phyloP scores from a whole-genome alignment of 2,329 filamentous ascomycete genomes.

The Trichoderma sp. region DNA sequence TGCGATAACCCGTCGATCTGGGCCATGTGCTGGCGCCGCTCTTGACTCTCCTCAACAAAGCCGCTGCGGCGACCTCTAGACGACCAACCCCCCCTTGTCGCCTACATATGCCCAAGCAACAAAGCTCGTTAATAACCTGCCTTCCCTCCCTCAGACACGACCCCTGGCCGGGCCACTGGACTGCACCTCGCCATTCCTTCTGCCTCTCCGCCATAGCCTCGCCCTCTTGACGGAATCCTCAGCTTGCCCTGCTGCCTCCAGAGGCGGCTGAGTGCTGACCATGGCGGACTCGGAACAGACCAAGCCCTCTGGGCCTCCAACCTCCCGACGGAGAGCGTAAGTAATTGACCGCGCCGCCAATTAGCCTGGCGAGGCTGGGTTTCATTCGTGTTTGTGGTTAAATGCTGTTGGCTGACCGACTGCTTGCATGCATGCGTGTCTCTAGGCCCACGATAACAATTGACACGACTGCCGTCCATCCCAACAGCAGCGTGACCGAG shows the following conservation, averaged over 20 bases:
- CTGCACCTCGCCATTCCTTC: conserved; percentile 5
- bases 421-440: conserved; percentile 4
- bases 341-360: conserved; percentile 31
- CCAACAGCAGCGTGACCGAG: conserved; percentile 36
- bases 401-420: conserved; percentile 21
- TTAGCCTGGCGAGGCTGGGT: conserved; percentile 20
- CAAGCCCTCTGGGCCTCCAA: conserved; percentile 32
- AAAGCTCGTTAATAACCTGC: conserved; percentile 16
- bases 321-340: conserved; percentile 44
- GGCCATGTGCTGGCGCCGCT: conserved; percentile 20
- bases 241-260: conserved; percentile 26
- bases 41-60: conserved; percentile 1
- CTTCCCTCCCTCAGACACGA: conserved; percentile 13
- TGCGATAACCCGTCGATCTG: not conserved
- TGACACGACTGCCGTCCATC: conserved; percentile 50
- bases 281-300: conserved; percentile 35
- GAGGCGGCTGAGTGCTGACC: conserved; percentile 31
- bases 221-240: not conserved
- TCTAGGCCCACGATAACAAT: conserved; percentile 59
- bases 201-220: conserved; percentile 21
- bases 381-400: not conserved
- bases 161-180: conserved; percentile 19
- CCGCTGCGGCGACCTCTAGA: not conserved
- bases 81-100: conserved; percentile 12
- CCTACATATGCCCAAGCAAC: not conserved